Conservation (phyloP, 805 yeast species). For the Zygosaccharomyces pseudorouxii region DNA sequence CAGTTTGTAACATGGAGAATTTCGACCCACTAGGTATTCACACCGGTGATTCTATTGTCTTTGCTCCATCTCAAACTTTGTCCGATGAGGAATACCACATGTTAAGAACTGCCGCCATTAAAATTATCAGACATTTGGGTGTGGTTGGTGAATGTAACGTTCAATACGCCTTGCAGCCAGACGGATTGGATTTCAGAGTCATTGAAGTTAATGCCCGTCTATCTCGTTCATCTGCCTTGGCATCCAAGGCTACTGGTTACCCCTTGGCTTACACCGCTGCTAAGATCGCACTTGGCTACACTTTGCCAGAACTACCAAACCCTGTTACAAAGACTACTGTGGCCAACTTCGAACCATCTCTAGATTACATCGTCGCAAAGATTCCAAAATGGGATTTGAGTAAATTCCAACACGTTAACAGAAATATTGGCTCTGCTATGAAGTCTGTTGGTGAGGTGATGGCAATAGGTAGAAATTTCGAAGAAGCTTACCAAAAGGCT, state of each 20-base stretch:
- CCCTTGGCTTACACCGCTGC: conserved; percentile 99
- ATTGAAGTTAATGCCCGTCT: conserved; percentile 97
- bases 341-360: conserved; percentile 95
- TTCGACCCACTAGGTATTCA: conserved; percentile 97
- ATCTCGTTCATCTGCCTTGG: conserved; percentile 95
- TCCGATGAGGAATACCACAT: conserved; percentile 97
- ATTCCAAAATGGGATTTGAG: conserved; percentile 98
- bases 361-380: conserved; percentile 94
- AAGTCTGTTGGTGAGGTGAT: conserved; percentile 98
- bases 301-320: conserved; percentile 91
- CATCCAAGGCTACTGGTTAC: conserved; percentile 98
- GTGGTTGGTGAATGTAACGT: conserved; percentile 99
- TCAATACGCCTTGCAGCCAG: conserved; percentile 94
- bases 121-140: conserved; percentile 94
- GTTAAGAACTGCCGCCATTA: conserved; percentile 96
- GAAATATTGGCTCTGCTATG: conserved; percentile 94
- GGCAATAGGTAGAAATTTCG: conserved; percentile 98
- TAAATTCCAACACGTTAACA: conserved; percentile 91
- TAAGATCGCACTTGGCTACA: conserved; percentile 89
- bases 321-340: conserved; percentile 95
- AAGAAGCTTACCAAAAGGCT: conserved; percentile 97
- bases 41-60: conserved; percentile 98
- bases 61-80: conserved; percentile 96
- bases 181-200: conserved; percentile 91
- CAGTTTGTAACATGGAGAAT: conserved; percentile 99